Evolutionary conservation across 495 filamentous ascomycete genomes (phyloP).

Genomic region (Venustampulla echinocandica): DNA sequence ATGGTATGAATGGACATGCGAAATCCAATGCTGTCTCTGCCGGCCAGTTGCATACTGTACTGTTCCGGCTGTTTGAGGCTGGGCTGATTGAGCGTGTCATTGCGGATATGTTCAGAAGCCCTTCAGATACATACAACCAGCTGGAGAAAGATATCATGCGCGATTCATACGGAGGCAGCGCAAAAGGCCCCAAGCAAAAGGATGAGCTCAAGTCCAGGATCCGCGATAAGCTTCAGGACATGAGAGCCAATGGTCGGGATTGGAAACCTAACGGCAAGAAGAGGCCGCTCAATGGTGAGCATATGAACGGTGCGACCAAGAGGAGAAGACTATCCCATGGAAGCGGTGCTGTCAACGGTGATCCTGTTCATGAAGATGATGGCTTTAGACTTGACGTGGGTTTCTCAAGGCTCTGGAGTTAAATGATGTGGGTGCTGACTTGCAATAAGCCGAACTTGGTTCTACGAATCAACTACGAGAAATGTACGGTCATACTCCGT

Average conservation of each 20-base stretch:
- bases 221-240: background rate
- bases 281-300: slow-evolving; percentile 13
- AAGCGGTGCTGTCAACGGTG: slow-evolving; percentile 19
- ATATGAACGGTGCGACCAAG: slow-evolving; percentile 27
- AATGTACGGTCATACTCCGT: slow-evolving; percentile 70
- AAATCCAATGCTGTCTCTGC: slow-evolving; percentile 13
- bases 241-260: slow-evolving; percentile 16
- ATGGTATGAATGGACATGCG: slow-evolving; percentile 17
- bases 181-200: slow-evolving; percentile 22
- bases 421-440: slow-evolving; percentile 22
- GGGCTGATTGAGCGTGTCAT: slow-evolving; percentile 16
- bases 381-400: slow-evolving; percentile 34
- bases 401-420: slow-evolving; percentile 9
- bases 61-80: slow-evolving; percentile 13
- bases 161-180: slow-evolving; percentile 11
- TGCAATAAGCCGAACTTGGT: slow-evolving; percentile 43
- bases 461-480: slow-evolving; percentile 78
- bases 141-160: slow-evolving; percentile 12
- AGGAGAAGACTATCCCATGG: slow-evolving; percentile 38
- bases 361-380: slow-evolving; percentile 26
- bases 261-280: slow-evolving; percentile 18
- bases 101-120: slow-evolving; percentile 19
- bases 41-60: slow-evolving; percentile 14
- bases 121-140: slow-evolving; percentile 18
- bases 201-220: slow-evolving; percentile 16